A percentile compares a stretch with the other conserved stretches of the same genome.
Conservation (phyloP, 345 rosid genomes). For the Corchorus olitorius region DNA sequence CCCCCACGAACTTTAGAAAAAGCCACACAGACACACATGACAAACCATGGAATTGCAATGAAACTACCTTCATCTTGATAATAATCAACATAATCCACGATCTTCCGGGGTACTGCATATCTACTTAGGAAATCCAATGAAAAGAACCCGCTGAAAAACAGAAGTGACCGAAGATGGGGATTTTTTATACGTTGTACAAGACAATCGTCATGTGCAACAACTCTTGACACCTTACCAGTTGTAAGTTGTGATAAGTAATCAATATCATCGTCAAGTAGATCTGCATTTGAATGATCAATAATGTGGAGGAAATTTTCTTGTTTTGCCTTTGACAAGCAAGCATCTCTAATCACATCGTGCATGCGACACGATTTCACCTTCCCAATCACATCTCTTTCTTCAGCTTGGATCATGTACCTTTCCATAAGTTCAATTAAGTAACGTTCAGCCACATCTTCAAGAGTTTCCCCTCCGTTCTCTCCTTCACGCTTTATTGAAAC, state of each 20-base stretch:
- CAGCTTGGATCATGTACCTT: constrained; percentile 41
- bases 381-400: neutral
- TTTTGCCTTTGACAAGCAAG: constrained; percentile 28
- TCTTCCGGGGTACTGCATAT: too few species aligned
- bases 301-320: constrained; percentile 22
- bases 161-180: constrained; percentile 37
- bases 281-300: neutral
- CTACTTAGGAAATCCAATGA: neutral
- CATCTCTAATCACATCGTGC: constrained; percentile 32
- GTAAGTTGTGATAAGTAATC: neutral
- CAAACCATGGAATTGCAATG: too few species aligned
- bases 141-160: constrained; percentile 23
- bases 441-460: constrained; percentile 32
- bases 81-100: too few species aligned
- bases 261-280: too few species aligned
- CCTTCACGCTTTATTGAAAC: constrained; percentile 4
- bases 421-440: constrained; percentile 29
- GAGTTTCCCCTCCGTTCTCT: constrained; percentile 13
- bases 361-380: constrained; percentile 24
- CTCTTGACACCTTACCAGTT: constrained; percentile 25
- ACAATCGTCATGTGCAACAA: constrained; percentile 22
- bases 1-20: neutral
- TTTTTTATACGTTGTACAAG: constrained; percentile 10
- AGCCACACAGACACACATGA: too few species aligned
- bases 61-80: too few species aligned